These are phyloP conservation scores for Polytrichum formosum DNA, from an alignment of 225 moss, liverwort and hornwort genomes.

Conservation along the genomic window DNA sequence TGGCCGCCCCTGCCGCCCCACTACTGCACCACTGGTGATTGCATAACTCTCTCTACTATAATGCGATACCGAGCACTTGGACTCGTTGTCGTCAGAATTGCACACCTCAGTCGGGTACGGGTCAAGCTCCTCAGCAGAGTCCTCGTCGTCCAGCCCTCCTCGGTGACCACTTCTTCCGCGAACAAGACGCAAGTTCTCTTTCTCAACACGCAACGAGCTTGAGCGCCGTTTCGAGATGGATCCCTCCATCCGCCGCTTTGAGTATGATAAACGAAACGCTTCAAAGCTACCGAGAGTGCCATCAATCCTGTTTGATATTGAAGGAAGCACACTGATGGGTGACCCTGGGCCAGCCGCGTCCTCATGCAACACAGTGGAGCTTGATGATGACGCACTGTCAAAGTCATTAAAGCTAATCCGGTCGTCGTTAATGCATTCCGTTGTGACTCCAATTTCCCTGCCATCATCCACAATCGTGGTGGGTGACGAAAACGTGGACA, in stretches of 20 bases:
- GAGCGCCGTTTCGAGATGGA: conserved; percentile 39
- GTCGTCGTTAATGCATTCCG: conserved; percentile 19
- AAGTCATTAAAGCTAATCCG: conserved; percentile 34
- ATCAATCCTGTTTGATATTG: conserved; percentile 28
- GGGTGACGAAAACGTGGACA: conserved; percentile 42
- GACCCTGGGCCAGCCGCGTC: conserved; percentile 37
- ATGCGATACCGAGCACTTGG: conserved; percentile 26
- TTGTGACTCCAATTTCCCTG: conserved; percentile 8
- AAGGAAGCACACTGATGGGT: conserved; percentile 56
- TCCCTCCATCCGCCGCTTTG: conserved; percentile 53
- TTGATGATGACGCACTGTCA: conserved; percentile 46
- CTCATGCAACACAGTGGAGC: conserved; percentile 42
- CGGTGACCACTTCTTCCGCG: conserved; percentile 7
- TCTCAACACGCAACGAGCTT: conserved; percentile 50
- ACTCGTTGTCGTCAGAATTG: conserved; percentile 53
- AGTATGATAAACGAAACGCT: conserved; percentile 58
- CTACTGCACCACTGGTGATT: not conserved
- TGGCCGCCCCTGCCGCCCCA: not conserved
- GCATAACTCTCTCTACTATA: conserved; percentile 8
- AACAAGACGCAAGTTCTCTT: conserved; percentile 30
- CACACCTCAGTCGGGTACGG: conserved; percentile 51
- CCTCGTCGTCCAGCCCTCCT: conserved; percentile 35
- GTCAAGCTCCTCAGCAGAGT: conserved; percentile 46
- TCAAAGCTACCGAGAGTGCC: conserved; percentile 43
- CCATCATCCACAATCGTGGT: conserved; percentile 34